Base-by-base conservation (phyloP, 1,139 yeast genomes). In the Saccharomyces hybrid region DNA sequence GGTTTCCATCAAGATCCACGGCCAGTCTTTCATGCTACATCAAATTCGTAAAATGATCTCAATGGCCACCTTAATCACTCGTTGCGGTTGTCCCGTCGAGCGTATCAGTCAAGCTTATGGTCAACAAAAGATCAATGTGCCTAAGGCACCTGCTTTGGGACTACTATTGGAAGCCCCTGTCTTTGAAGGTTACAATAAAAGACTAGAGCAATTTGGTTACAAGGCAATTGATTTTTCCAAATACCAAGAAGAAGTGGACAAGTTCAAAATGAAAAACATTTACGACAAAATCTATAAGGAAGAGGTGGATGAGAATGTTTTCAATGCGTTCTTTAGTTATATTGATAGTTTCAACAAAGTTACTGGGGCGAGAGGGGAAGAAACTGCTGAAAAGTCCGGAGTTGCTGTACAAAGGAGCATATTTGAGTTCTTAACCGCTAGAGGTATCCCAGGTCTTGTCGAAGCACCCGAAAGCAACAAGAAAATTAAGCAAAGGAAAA, bases 31-130 rank as follows among this genome's bases (percentile, higher is more conserved):
- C 71, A 95, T 95, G 99, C 78, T 93, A 59, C 99, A 93, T 72
- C 99, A 93, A 76, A 93, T 93, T 66, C 83, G 99, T 70, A 93
- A 93, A 70, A 93, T 93, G 99, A 89, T 95, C 57, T 95, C 97
- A 28, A 86, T 93, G 96, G 96, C 96, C 1, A 82, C 91, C 0
- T 76, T 93, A 54, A 82, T 88, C 16, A 83, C 91, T 31, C 81
- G 99, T 66, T 84, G 95, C 21, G 93, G 96, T 16, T 82, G 93
- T 65, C 96, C 98, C 3, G 69, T 81, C 31, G 78, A 78, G 21
- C 80, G 96, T 62, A 88, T 93, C 60, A 69, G 75, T n/a, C 87
- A 88, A 64, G 88, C 96, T 4, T 93, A 89, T 67, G 83, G 83
- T 2, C 78, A 82, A 1, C 79, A 79, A 49, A 87, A 84, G 64